A percentile compares a stretch with the other conserved stretches of the same genome.
Conservation (phyloP, 2,329 filamentous ascomycete species). For the Colletotrichum endophyticum region DNA sequence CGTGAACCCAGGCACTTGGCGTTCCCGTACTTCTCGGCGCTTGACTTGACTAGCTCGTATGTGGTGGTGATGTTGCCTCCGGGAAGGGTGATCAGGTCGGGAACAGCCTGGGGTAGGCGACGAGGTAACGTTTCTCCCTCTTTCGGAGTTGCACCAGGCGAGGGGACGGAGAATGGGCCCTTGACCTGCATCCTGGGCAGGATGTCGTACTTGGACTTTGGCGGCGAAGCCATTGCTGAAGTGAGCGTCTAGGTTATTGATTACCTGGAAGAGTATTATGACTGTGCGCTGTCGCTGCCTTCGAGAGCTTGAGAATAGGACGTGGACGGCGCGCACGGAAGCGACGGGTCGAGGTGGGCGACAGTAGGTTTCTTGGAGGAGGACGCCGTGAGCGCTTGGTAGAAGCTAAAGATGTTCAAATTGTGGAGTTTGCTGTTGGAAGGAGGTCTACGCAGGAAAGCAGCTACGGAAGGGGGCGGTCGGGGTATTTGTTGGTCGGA, state of each 20-base stretch:
- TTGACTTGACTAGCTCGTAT: slow-evolving; percentile 76
- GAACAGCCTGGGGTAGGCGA: slow-evolving; percentile 65
- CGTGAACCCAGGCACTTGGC: slow-evolving; percentile 72
- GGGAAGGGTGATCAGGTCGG: slow-evolving; percentile 66
- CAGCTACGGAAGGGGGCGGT: neutral
- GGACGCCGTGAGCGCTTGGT: neutral
- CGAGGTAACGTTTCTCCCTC: slow-evolving; percentile 79
- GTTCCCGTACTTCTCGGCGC: slow-evolving; percentile 69
- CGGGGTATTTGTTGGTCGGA: slow-evolving; percentile 10
- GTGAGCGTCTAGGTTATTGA: neutral
- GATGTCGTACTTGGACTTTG: slow-evolving; percentile 27
- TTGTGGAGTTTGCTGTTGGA: neutral
- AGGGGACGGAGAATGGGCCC: slow-evolving; percentile 72
- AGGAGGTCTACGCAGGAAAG: neutral
- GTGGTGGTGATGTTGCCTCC: slow-evolving; percentile 71
- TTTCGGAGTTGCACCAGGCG: slow-evolving; percentile 64
- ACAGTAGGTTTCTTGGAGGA: neutral
- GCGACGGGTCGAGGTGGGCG: neutral
- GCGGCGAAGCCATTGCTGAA: slow-evolving; percentile 6
- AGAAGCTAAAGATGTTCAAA: neutral
- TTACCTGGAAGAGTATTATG: neutral
- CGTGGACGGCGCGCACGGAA: neutral
- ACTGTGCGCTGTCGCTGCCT: neutral
- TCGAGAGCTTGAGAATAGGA: neutral
- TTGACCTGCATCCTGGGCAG: slow-evolving; percentile 58